These are phyloP conservation scores for Eimeria sp. DNA, from an alignment of 169 alveolate genomes.

Conservation along the genomic window DNA sequence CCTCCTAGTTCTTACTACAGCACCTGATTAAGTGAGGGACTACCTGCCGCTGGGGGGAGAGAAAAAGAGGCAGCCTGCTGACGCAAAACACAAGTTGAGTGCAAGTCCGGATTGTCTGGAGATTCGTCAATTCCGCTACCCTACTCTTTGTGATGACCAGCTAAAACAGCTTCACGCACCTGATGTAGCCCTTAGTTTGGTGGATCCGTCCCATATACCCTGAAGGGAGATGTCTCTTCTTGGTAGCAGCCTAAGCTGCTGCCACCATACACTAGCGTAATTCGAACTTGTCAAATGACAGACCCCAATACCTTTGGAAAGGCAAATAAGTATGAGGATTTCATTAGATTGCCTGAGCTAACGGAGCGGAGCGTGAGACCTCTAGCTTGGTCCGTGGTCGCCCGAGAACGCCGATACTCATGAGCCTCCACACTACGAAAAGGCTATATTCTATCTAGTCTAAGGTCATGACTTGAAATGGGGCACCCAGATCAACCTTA, in stretches of 20 bases:
- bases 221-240: background rate
- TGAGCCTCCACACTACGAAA: background rate
- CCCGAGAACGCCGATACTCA: too few species aligned
- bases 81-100: background rate
- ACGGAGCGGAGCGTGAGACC: background rate
- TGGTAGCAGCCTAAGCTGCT: background rate
- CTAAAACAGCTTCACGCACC: background rate
- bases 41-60: background rate
- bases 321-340: background rate
- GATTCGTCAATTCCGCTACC: background rate
- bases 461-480: background rate
- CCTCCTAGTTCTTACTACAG: background rate
- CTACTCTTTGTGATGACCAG: background rate
- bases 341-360: background rate
- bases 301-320: background rate
- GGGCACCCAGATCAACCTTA: background rate
- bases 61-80: background rate
- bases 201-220: background rate
- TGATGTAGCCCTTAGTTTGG: background rate
- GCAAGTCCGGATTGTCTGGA: background rate
- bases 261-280: background rate
- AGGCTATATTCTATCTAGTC: background rate
- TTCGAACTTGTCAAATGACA: background rate
- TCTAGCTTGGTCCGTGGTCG: too few species aligned
- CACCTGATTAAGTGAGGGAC: background rate